Evolutionary conservation across 2,329 filamentous ascomycete species (phyloP), one percentile per base, ranked within the genome.

Genomic region (Ophiostoma novo-ulmi): DNA sequence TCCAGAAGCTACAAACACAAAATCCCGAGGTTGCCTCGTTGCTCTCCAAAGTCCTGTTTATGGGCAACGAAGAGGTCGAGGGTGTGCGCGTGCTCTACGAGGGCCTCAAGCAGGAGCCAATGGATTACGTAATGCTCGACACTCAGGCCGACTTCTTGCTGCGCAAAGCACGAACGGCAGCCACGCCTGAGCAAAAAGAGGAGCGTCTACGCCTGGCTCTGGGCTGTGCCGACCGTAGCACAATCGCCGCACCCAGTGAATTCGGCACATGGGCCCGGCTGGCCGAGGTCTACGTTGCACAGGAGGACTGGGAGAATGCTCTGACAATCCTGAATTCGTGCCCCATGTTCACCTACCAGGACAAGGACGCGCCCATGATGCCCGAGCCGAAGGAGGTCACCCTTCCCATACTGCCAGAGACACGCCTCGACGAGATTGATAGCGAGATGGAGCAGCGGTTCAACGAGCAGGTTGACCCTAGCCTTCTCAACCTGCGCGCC

Each of bases 271-370:
- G 95, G 95, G 94, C 95, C 71, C 87, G 94, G 71, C 81, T 99
- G 73, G 94, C 94, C 2, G 93, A 98, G 78, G 91, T 98, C 41
- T 99, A 99, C 76, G 92, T 98, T 70, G 88, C 90, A 68, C 88
- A 97, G 81, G 95, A 99, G 78, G 92, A 97, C 78, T 99, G 95
- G 93, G 95, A 98, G 77, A 88, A 98, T 75, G 95, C 95, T 0
- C 85, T 99, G 35, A 89, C 97, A 5, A 98, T 95, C 4, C 85
- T 99, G 69, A 99, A 99, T 81, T 99, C 95, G 22, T 99, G 95
- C 79, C 95, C 95, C 10, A 99, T 99, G 95, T 99, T 99, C 80
- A 99, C 95, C 7, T 98, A 99, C 80, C 95, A 98, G 80, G 95
- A 99, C 80, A 98, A 97, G 80, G 95, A 99, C 78, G 91, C 93